Evolutionary conservation across 2,329 filamentous ascomycete species (phyloP).

Genomic region (Fusarium armeniacum): DNA sequence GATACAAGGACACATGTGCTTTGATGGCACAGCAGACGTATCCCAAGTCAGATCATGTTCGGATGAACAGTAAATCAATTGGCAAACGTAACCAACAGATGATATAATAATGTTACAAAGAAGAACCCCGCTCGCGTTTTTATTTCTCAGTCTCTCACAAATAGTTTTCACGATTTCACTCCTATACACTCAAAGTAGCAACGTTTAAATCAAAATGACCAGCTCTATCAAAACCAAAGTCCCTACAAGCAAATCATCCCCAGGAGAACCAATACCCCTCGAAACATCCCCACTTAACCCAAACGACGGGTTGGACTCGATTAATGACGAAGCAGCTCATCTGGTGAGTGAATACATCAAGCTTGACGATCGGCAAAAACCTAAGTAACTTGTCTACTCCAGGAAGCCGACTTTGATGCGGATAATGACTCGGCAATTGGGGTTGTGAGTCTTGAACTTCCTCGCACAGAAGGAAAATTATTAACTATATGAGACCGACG

Average conservation of each 20-base stretch:
- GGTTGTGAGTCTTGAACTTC: not conserved
- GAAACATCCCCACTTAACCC: accelerated
- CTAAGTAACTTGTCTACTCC: not conserved
- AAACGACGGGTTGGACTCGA: accelerated
- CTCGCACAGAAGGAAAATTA: accelerated
- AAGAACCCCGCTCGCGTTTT: not conserved
- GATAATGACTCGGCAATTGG: conserved; percentile 23
- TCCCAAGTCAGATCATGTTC: not conserved
- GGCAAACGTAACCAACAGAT: not conserved
- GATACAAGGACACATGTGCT: not conserved
- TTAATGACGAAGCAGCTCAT: accelerated
- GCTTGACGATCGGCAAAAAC: not conserved
- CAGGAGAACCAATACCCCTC: accelerated
- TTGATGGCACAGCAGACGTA: not conserved
- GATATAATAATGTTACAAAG: not conserved
- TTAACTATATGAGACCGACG: conserved; percentile 5
- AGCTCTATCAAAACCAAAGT: not conserved
- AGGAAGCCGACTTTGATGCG: not conserved
- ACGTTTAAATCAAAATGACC: not conserved
- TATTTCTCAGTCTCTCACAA: no score
- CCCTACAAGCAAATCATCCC: accelerated
- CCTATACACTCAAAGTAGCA: no score
- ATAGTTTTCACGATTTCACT: no score
- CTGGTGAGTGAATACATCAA: accelerated
- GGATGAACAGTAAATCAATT: not conserved